Evolutionary conservation across 2,329 filamentous ascomycete genomes (phyloP), one percentile per base, ranked within the genome.

Genomic region (Xylaria hypoxylon): DNA sequence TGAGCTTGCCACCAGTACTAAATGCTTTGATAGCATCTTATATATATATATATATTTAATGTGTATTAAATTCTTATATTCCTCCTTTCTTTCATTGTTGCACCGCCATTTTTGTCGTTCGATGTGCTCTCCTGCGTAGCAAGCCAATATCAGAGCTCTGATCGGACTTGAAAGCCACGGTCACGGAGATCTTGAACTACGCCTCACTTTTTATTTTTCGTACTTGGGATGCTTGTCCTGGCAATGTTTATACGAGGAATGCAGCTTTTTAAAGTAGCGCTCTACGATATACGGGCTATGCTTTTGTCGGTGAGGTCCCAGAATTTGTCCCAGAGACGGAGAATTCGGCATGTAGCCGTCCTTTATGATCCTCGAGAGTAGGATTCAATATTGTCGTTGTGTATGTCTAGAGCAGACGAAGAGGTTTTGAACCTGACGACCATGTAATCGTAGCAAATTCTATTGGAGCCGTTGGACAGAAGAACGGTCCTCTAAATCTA

Each of bases 271-370:
- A 3, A 13, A 28, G 5, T 13, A 24, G n/a, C 33, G 33, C 24
- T 38, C 35, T 31, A 33, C 8, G 50, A 51, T 42, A 57, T 44
- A 58, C 59, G 40, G 55, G 31, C 52, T 45, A n/a, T n/a, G n/a
- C n/a, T 57, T 62, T 24, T 24, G 31, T 26, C 24, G 35, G 55
- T 45, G 48, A 59, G 35, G 40, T 48, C 26, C 28, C n/a, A 45
- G 45, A 50, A 19, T 47, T 26, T 13, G 48, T 15, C 40, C 48
- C 17, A 44, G 24, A 55, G 26, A 45, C 35, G 22, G 57, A 60
- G 7, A 38, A 13, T 59, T 62, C 65, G 62, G 65, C 58, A 65
- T 52, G 65, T 55, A 68, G 58, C 65, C 65, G 65, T 55, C 51
- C 5, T 47, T 64, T 53, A 62, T 68, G 48, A 56, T 60, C 24